These are phyloP conservation scores for Pyricularia grisea DNA, from an alignment of 2,329 filamentous ascomycete genomes.

Conservation along the genomic window DNA sequence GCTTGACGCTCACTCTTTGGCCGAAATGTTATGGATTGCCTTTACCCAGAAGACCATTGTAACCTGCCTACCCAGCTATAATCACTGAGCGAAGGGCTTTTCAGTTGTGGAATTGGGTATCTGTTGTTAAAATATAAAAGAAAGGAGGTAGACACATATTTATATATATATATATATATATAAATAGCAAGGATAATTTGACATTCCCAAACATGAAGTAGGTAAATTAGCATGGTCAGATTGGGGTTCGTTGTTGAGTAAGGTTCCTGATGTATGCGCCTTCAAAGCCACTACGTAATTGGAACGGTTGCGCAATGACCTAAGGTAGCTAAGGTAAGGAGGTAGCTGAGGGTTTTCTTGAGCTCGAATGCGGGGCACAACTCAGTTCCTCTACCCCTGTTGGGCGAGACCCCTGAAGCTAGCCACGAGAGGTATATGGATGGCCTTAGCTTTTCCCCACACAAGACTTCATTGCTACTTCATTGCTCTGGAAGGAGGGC, in stretches of 20 bases:
- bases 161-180: no score
- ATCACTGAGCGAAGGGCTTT: no score
- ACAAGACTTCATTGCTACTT: background rate
- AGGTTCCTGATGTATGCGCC: background rate
- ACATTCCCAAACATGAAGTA: no score
- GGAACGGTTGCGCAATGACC: background rate
- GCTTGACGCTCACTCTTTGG: background rate
- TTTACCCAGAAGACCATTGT: no score
- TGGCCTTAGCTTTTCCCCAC: background rate
- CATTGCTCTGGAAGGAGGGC: background rate
- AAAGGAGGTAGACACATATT: no score
- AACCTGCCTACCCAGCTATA: no score
- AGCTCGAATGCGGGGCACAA: background rate
- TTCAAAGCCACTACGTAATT: background rate
- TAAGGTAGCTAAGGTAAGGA: background rate
- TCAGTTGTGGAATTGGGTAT: no score
- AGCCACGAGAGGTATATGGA: background rate
- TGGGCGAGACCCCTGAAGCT: background rate
- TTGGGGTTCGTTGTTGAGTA: background rate
- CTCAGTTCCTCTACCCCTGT: background rate
- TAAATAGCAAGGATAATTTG: no score
- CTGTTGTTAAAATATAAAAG: no score
- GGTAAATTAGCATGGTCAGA: background rate
- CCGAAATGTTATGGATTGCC: no score
- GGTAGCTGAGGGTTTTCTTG: background rate